A percentile compares a stretch with the other conserved stretches of the same genome.
Conservation (phyloP, 192 early-diverging fungal genomes). For the Backusella circina region DNA sequence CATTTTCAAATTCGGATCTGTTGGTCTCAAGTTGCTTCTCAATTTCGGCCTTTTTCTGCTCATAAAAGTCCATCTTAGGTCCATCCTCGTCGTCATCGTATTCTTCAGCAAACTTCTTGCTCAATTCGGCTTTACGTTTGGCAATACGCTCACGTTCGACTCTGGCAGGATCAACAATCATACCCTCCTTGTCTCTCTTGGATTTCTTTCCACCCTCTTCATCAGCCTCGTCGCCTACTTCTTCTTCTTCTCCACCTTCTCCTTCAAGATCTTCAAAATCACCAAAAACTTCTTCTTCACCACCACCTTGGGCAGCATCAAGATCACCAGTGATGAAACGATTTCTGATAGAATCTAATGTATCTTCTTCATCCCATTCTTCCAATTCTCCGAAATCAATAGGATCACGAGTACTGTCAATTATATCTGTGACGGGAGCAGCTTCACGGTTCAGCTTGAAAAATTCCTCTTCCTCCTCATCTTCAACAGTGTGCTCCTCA, state of each 20-base stretch:
- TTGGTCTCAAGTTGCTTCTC: constrained; percentile 82
- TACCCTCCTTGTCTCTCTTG: constrained; percentile 33
- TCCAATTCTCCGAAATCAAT: constrained; percentile 54
- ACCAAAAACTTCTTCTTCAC: constrained; percentile 59
- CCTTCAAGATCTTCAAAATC: constrained; percentile 80
- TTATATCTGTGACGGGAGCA: constrained; percentile 23
- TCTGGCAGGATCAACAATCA: constrained; percentile 41
- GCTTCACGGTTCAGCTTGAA: constrained; percentile 51
- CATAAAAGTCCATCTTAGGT: constrained; percentile 75
- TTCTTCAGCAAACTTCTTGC: constrained; percentile 91
- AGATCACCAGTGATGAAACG: constrained; percentile 76
- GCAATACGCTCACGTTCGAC: constrained; percentile 65
- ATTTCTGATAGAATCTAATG: constrained; percentile 63
- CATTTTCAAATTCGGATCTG: constrained; percentile 83
- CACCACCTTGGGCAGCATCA: constrained; percentile 32
- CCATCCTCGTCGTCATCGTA: constrained; percentile 74
- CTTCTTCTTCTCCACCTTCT: constrained; percentile 41
- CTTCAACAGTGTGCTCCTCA: constrained; percentile 14
- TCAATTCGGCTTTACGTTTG: constrained; percentile 84
- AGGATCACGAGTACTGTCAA: constrained; percentile 74
- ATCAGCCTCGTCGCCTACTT: constrained; percentile 61
- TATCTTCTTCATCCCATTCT: constrained; percentile 64
- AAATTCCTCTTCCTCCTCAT: constrained; percentile 41
- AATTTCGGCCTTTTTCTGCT: constrained; percentile 86
- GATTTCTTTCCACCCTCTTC: constrained; percentile 21